Conservation (phyloP, 2,329 filamentous ascomycete genomes). For the Penicillium sp. region DNA sequence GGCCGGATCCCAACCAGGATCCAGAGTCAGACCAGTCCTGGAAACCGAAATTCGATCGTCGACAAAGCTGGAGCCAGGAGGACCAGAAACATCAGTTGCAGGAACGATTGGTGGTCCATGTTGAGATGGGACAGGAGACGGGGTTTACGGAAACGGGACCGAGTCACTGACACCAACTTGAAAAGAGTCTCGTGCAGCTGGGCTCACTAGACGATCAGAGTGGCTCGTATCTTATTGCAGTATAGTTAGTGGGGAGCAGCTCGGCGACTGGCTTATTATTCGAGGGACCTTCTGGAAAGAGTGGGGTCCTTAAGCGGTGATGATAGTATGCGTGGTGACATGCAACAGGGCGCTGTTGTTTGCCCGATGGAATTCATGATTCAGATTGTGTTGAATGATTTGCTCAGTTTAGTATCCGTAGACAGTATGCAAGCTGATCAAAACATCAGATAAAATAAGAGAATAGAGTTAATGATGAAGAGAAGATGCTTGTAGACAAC, state of each 20-base stretch:
- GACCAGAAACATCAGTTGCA: constrained; percentile 64
- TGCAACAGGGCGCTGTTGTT: not conserved
- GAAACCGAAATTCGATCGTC: constrained; percentile 36
- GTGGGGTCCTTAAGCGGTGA: not conserved
- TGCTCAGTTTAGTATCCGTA: not conserved
- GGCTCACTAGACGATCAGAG: not conserved
- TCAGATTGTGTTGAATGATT: not conserved
- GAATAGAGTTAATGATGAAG: not conserved
- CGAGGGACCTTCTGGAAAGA: not conserved
- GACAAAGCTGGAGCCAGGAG: constrained; percentile 43
- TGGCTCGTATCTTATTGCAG: not conserved
- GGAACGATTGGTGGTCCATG: constrained; percentile 36
- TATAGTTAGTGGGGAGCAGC: not conserved
- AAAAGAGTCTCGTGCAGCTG: not conserved
- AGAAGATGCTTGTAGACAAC: not conserved
- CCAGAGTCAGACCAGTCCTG: constrained; percentile 27
- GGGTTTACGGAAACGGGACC: constrained; percentile 62
- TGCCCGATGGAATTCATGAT: not conserved
- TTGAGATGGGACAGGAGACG: constrained; percentile 51
- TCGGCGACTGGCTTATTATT: not conserved
- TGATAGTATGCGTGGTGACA: not conserved
- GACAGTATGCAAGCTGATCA: not conserved
- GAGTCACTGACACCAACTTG: not conserved
- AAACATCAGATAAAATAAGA: not conserved
- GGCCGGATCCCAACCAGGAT: not conserved